Evolutionary conservation across 805 yeast genomes (phyloP).

Genomic region (Ogataea wickerhamii): DNA sequence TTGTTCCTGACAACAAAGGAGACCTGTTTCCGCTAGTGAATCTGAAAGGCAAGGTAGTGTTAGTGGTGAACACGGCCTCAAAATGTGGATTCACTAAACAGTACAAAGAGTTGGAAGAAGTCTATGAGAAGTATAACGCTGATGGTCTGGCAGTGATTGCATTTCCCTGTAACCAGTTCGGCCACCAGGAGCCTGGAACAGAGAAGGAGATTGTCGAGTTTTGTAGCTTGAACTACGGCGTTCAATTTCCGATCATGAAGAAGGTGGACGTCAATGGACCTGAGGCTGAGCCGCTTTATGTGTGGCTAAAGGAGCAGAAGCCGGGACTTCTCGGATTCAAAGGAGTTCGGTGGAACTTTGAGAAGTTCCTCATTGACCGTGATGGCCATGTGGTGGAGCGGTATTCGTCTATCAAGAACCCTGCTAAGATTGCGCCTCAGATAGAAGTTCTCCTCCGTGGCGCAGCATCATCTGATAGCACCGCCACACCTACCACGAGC

Average conservation of each 20-base stretch:
- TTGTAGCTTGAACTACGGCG: conserved; percentile 83
- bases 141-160: conserved; percentile 68
- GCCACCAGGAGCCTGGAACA: conserved; percentile 69
- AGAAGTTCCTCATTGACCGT: conserved; percentile 53
- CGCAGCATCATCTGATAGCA: neutral
- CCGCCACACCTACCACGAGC: neutral
- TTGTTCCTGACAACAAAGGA: conserved; percentile 60
- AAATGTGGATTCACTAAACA: conserved; percentile 80
- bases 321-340: conserved; percentile 64
- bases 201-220: conserved; percentile 67
- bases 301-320: conserved; percentile 63
- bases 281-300: conserved; percentile 74
- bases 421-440: conserved; percentile 52
- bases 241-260: conserved; percentile 81
- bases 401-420: conserved; percentile 63
- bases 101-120: conserved; percentile 63
- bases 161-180: conserved; percentile 92
- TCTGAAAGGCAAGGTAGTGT: conserved; percentile 74
- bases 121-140: conserved; percentile 62
- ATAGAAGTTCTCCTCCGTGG: conserved; percentile 54
- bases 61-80: conserved; percentile 85
- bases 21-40: conserved; percentile 55
- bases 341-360: conserved; percentile 62
- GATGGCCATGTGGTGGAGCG: conserved; percentile 53
- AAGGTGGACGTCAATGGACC: conserved; percentile 89